Base-by-base conservation (phyloP, 1,139 yeast species). In the Candida anutae region DNA sequence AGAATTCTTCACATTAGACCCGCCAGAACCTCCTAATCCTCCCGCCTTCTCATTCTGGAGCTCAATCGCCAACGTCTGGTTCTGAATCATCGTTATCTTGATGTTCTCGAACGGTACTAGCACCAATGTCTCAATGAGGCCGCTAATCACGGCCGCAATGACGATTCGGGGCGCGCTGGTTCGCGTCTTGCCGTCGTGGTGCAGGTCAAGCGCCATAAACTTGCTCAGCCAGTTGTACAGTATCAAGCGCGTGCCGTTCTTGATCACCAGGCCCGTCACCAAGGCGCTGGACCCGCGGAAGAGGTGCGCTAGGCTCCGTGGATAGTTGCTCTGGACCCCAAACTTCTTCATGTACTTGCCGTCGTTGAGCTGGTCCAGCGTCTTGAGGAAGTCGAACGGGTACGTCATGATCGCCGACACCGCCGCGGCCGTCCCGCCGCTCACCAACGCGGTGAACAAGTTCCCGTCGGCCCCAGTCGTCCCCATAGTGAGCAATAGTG, bases 41-140 rank as follows among this genome's bases (percentile, higher is more conserved):
- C 19, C 19, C 8, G 9, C 10, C 19, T 10, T 8, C 19, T 17
- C 19, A 10, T 10, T 17, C 5, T 42, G 40, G 16, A 55, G 37
- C 35, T 65, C 73, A 30, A 62, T 63, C 19, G 37, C 43, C 32
- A 63, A 46, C 4, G 58, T 39, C 53, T 56, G 62, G 43, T 78
- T 74, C 45, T 88, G 95, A 37, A 88, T 77, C 90, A 85, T 78
- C 10, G 85, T 70, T 5, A 84, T 79, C 49, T 88, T 87, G 40
- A 87, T 68, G 47, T 78, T 83, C 46, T 90, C 98, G 54, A 90
- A 88, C 0, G 98, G 98, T 15, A 90, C 82, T 17, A 90, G 73
- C 63, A 87, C 72, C 24, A 85, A 43, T 5, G 94, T 77, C 53
- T 90, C 98, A 29, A 77, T 58, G 33, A 78, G 66, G 5, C 93